Evolutionary conservation across 352 stramenopile genomes (phyloP), one percentile per base, ranked within the genome.

Genomic region (Globisporangium heterothallicum): DNA sequence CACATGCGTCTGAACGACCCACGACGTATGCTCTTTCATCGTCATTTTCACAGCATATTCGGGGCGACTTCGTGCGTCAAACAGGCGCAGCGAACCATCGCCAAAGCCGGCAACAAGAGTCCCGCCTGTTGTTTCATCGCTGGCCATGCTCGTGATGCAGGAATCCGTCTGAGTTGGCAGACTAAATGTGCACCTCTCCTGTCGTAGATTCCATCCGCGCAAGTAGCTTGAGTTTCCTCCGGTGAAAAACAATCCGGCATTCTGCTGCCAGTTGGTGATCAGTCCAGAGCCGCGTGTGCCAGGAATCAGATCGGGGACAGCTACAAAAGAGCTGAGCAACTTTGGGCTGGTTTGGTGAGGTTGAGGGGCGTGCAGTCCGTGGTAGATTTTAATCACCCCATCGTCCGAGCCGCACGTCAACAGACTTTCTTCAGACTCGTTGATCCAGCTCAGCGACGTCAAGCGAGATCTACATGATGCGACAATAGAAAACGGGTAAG

Each of bases 381-480:
- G 79, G 71, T 97, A 99, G 29, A 99, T 83, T 25, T 96, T 86
- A 40, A 99, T 95, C 3, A 97, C 88, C 4, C 97, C 97, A 64
- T 99, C 97, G 56, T 98, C 97, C 19, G 88, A 97, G 18, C 92
- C 97, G 35, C 93, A 96, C 5, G 98, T 86, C 30, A 99, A 73
- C 3, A 99, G 68, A 45, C 90, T 97, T 57, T 95, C 78, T 26
- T 90, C 81, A 1, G 72, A 74, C 68, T 98, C 91, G 70, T 99
- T 99, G 38, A 99, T 97, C 97, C 97, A 99, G 38, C 73, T 84
- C 21, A 98, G 74, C 0, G 94, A 92, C 25, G 97, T 99, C 58
- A 99, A 86, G 21, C 94, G 69, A 24, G 83, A 93, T 6, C 82
- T 92, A 19, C 21, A 42, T 21, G n/a, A n/a, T n/a, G n/a, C 13